phyloP scores from a whole-genome alignment of 1,284 basidiomycete genomes.

The Malassezia globosa region DNA sequence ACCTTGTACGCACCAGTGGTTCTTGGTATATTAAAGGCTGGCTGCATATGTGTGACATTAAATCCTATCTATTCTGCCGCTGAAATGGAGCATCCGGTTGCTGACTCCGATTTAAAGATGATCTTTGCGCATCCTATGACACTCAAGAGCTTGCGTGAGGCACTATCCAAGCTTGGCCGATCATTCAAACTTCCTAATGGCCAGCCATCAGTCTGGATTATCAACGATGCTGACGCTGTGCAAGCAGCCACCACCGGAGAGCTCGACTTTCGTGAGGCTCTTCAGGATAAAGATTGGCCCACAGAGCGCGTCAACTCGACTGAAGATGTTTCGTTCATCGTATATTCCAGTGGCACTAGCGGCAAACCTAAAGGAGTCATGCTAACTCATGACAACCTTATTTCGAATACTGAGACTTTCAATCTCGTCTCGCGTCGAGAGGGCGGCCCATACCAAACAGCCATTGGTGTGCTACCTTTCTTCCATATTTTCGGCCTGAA shows the following conservation, averaged over 20 bases:
- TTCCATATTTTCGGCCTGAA: conserved; percentile 49
- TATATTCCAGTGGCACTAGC: conserved; percentile 40
- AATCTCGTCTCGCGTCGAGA: conserved; percentile 18
- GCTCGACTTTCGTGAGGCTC: conserved; percentile 22
- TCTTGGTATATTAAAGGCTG: conserved; percentile 24
- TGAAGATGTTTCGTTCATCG: conserved; percentile 28
- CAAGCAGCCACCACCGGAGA: conserved; percentile 22
- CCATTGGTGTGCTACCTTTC: conserved; percentile 31
- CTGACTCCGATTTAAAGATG: conserved; percentile 29
- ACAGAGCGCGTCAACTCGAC: conserved; percentile 26
- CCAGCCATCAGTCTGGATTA: conserved; percentile 30
- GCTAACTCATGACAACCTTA: conserved; percentile 38
- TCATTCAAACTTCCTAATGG: conserved; percentile 20
- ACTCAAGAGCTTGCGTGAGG: conserved; percentile 24
- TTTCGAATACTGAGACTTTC: conserved; percentile 25
- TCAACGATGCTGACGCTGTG: conserved; percentile 34
- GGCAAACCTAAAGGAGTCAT: conserved; percentile 44
- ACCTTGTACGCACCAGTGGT: conserved; percentile 22
- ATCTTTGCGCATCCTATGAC: conserved; percentile 30
- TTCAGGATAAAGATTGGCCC: conserved; percentile 20
- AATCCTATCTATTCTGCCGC: conserved; percentile 39
- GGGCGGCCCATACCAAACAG: conserved; percentile 20
- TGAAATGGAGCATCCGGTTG: conserved; percentile 35
- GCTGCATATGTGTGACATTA: conserved; percentile 28
- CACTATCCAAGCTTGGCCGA: conserved; percentile 22